Base-by-base conservation (phyloP, 352 stramenopile species). In the Phytophthora colocasiae region DNA sequence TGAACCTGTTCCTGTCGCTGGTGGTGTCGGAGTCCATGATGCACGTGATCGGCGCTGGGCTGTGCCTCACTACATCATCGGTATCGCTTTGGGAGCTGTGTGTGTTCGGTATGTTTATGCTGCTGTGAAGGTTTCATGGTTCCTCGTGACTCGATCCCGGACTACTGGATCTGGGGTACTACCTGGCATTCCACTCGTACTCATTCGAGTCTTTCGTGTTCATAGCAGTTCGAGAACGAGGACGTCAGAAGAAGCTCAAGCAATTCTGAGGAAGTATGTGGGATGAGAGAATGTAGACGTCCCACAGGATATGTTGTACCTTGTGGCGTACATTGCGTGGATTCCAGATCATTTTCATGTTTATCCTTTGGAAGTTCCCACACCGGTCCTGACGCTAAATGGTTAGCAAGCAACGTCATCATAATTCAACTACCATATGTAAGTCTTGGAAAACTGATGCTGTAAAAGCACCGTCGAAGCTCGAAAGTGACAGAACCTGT, bases 11-110 rank as follows among this genome's bases (percentile, higher is more conserved):
- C 55, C 44, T 93, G 15, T 89, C 83, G 27, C 67, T 96, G 2
- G 64, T 94, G 14, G 84, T 85, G 14, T 70, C 87, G 12, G 87
- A 96, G 75, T 91, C 83, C 4, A 78, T 92, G 57, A 93, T 93
- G 73, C 78, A 87, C 69, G 77, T 95, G 7, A 78, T 96, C 39
- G 82, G 81, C 2, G 80, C 85, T 43, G n/a, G n/a, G 65, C 83
- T 1, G 83, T 89, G 32, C 83, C 87, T 12, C 81, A 95, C 47
- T 90, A 92, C 58, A 93, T 95, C 60, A 90, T 91, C 38, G 89
- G 84, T 15, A 93, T 96, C 29, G 87, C 85, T 0, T 54, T 92
- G 40, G 83, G 73, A 10, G 85, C 84, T 1, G 83, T n/a, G 87
- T 19, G 41, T 91, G 27, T 93, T 92, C 49, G 34, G 34, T n/a